These are phyloP conservation scores for Dactylellina leptospora DNA, from an alignment of 2,329 filamentous ascomycete species.

Conservation along the genomic window DNA sequence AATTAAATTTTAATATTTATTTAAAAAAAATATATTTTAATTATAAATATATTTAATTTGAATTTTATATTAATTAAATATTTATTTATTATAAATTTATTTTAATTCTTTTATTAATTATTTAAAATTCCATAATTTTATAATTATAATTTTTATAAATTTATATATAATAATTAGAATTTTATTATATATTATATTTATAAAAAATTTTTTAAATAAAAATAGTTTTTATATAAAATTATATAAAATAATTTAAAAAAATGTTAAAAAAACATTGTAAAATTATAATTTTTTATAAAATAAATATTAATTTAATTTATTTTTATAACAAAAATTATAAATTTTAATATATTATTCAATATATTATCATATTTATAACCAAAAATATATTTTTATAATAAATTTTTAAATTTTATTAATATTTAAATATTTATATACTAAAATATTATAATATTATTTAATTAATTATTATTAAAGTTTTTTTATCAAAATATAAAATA, in stretches of 20 bases:
- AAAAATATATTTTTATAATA: constrained; percentile 5
- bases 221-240: not conserved
- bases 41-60: constrained; percentile 5
- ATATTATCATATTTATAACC: constrained; percentile 19
- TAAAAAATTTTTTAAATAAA: not conserved
- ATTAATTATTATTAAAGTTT: constrained; percentile 14
- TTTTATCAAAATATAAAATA: constrained; percentile 14
- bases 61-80: not conserved
- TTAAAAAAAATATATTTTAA: constrained; percentile 1
- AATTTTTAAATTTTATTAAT: constrained; percentile 5
- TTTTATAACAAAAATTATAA: constrained; percentile 10
- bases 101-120: not conserved
- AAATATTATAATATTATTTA: constrained; percentile 7
- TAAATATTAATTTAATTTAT: constrained; percentile 10
- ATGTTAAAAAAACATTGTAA: not conserved
- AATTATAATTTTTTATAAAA: constrained; percentile 10
- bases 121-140: not conserved
- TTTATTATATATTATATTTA: constrained; percentile 1
- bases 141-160: not conserved
- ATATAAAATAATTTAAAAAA: not conserved
- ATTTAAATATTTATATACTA: constrained; percentile 7
- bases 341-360: constrained; percentile 6
- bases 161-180: constrained; percentile 1
- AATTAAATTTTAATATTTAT: constrained; percentile 1
- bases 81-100: not conserved